These are phyloP conservation scores for Cercospora zeae-maydis DNA, from an alignment of 2,329 filamentous ascomycete genomes.

Conservation along the genomic window DNA sequence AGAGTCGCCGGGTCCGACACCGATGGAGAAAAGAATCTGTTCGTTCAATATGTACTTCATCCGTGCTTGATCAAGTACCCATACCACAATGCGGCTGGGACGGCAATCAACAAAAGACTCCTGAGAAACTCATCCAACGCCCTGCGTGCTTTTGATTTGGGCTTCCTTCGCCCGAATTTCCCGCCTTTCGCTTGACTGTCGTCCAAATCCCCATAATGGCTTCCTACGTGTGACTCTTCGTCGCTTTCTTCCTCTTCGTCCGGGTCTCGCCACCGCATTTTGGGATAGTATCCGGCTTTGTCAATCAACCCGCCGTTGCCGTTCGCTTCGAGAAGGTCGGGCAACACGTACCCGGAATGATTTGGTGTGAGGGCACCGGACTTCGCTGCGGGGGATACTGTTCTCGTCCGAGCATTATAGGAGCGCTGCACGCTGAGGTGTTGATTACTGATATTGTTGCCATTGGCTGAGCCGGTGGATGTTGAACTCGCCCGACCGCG, in stretches of 20 bases:
- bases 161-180: conserved; percentile 15
- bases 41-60: background rate
- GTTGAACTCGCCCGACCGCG: conserved; percentile 36
- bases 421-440: conserved; percentile 32
- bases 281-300: conserved; percentile 42
- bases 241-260: conserved; percentile 34
- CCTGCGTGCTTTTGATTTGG: conserved; percentile 19
- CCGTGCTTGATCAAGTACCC: conserved; percentile 23
- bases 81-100: conserved; percentile 23
- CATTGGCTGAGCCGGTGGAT: conserved; percentile 30
- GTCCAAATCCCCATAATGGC: conserved; percentile 19
- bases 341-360: conserved; percentile 12
- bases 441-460: conserved; percentile 19
- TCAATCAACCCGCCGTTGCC: conserved; percentile 33
- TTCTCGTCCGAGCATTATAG: conserved; percentile 37
- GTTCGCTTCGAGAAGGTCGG: conserved; percentile 21
- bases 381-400: conserved; percentile 37
- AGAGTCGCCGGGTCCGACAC: background rate
- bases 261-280: conserved; percentile 33
- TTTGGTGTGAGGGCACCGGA: conserved; percentile 31
- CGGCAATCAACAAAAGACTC: conserved; percentile 17
- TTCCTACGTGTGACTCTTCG: conserved; percentile 22
- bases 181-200: conserved; percentile 24
- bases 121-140: conserved; percentile 22
- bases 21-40: background rate